Evolutionary conservation across 805 yeast genomes (phyloP).

Genomic region (Ogataea saltuana): DNA sequence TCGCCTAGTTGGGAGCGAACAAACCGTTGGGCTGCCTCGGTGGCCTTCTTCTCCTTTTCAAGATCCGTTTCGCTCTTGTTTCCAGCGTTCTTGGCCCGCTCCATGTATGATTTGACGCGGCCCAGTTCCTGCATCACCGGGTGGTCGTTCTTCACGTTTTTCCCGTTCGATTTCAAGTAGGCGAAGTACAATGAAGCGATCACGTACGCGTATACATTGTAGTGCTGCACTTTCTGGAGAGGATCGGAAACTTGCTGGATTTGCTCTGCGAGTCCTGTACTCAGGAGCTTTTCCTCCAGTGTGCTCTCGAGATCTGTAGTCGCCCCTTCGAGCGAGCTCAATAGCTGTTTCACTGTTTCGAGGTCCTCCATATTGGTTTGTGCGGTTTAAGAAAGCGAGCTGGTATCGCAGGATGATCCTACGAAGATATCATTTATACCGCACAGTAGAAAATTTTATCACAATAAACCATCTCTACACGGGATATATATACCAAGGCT

Average conservation of each 20-base stretch:
- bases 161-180: constrained; percentile 58
- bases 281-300: constrained; percentile 37
- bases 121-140: constrained; percentile 67
- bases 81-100: constrained; percentile 48
- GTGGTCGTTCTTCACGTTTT: constrained; percentile 51
- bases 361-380: constrained; percentile 44
- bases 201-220: constrained; percentile 48
- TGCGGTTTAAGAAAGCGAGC: no score
- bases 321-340: constrained; percentile 40
- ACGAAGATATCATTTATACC: no score
- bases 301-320: constrained; percentile 28
- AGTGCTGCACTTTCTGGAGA: constrained; percentile 34
- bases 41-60: constrained; percentile 22
- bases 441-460: no score
- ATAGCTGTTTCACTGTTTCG: constrained; percentile 42
- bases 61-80: constrained; percentile 30
- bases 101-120: constrained; percentile 69
- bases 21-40: constrained; percentile 46
- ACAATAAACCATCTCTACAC: no score
- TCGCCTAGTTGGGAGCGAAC: constrained; percentile 27
- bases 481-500: no score
- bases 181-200: constrained; percentile 59
- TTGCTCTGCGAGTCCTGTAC: constrained; percentile 43
- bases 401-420: no score
- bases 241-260: constrained; percentile 20